Conservation (phyloP, 805 yeast genomes). For the Metschnikowia koreensis region DNA sequence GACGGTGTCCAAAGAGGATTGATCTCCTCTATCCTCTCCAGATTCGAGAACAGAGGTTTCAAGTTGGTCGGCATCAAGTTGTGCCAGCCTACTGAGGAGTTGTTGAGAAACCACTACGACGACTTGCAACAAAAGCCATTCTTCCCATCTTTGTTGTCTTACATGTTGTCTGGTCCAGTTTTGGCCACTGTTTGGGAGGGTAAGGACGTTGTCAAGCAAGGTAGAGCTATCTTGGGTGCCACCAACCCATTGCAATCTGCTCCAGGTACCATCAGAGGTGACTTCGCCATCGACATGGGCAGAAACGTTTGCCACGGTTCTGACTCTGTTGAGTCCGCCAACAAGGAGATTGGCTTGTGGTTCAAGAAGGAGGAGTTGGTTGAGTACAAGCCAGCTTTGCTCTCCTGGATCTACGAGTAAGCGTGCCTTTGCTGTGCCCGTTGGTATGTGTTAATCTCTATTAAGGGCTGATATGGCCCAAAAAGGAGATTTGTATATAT, state of each 20-base stretch:
- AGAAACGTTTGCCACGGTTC: constrained; percentile 99
- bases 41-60: constrained; percentile 97
- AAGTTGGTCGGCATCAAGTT: constrained; percentile 95
- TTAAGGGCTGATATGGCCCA: not conserved
- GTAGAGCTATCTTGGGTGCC: constrained; percentile 97
- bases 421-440: constrained; percentile 2
- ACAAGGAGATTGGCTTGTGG: constrained; percentile 96
- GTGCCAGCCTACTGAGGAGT: constrained; percentile 78
- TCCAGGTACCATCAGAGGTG: constrained; percentile 99
- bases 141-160: constrained; percentile 93
- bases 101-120: constrained; percentile 90
- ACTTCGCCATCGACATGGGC: constrained; percentile 97
- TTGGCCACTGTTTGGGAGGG: constrained; percentile 99
- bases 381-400: constrained; percentile 82
- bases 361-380: constrained; percentile 96
- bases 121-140: constrained; percentile 96
- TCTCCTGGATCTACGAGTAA: constrained; percentile 94
- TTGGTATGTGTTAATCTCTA: not conserved
- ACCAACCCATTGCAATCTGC: constrained; percentile 97
- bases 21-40: constrained; percentile 80
- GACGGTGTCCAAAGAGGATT: constrained; percentile 99
- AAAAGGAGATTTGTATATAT: not conserved
- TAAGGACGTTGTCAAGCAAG: constrained; percentile 98
- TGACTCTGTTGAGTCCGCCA: constrained; percentile 97
- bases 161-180: constrained; percentile 98